Conservation (phyloP, 306 rosid species). For the Prinsepia uniflora region DNA sequence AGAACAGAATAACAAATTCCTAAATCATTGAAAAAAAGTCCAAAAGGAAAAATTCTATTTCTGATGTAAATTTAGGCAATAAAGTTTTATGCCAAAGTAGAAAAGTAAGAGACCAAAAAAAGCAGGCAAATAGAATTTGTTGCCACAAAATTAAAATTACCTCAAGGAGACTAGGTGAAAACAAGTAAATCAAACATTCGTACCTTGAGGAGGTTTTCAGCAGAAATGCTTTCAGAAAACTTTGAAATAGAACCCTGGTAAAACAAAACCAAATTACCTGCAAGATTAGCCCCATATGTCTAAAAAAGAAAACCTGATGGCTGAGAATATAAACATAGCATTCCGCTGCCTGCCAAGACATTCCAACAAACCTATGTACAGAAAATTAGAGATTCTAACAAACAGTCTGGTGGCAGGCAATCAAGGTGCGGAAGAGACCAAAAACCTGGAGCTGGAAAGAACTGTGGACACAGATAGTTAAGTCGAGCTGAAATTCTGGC, state of each 20-base stretch:
- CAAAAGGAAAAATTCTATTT: background rate
- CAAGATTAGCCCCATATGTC: background rate
- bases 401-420: slow-evolving; percentile 44
- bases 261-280: slow-evolving; percentile 23
- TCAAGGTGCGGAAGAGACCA: slow-evolving; percentile 51
- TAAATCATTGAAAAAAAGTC: background rate
- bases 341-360: slow-evolving; percentile 14
- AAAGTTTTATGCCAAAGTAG: background rate
- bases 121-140: background rate
- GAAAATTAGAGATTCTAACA: slow-evolving; percentile 32
- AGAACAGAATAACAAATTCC: background rate
- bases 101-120: background rate
- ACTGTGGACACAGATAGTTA: slow-evolving; percentile 81
- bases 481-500: slow-evolving; percentile 79
- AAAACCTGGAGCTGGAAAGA: slow-evolving; percentile 89
- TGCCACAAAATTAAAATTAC: background rate
- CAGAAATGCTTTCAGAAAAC: slow-evolving; percentile 45
- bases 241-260: slow-evolving; percentile 52
- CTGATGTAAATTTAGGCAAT: background rate
- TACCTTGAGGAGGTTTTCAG: slow-evolving; percentile 94
- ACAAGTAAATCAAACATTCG: slow-evolving; percentile 23
- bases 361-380: slow-evolving; percentile 51
- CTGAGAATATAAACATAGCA: slow-evolving; percentile 11
- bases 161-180: slow-evolving; percentile 1
- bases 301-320: background rate